Conservation (phyloP, 176 grass and related monocot genomes). For the Echinochloa phyllopogon region DNA sequence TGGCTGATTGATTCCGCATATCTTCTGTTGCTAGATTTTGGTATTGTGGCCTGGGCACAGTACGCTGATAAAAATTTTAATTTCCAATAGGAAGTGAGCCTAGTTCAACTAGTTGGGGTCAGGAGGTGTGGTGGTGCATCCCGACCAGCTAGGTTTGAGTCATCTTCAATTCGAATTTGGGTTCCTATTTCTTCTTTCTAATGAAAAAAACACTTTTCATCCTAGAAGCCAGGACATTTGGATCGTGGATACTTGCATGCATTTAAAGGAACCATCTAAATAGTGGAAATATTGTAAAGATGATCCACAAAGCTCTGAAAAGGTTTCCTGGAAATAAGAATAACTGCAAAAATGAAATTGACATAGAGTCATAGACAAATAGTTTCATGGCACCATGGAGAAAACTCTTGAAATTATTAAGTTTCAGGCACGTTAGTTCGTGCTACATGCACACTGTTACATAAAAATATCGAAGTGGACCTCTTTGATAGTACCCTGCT, state of each 20-base stretch:
- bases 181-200: too few relatives aligned
- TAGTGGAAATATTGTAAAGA: background rate
- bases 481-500: conserved; percentile 7
- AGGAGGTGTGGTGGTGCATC: too few relatives aligned
- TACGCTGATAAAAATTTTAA: background rate
- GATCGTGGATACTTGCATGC: background rate
- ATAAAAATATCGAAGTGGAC: background rate
- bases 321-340: background rate
- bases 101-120: too few relatives aligned
- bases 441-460: background rate
- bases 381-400: background rate
- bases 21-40: background rate
- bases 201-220: too few relatives aligned
- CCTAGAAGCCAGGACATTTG: background rate
- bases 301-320: background rate
- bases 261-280: background rate
- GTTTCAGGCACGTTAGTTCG: background rate
- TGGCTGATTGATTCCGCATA: conserved; percentile 11
- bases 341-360: background rate
- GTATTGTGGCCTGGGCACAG: background rate
- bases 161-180: too few relatives aligned
- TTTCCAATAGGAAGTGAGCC: background rate
- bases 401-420: conserved; percentile 2
- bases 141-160: too few relatives aligned
- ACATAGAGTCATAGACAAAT: conserved; percentile 5